These are phyloP conservation scores for Gaeumannomyces sp. DNA, from an alignment of 2,329 filamentous ascomycete species.

Conservation along the genomic window DNA sequence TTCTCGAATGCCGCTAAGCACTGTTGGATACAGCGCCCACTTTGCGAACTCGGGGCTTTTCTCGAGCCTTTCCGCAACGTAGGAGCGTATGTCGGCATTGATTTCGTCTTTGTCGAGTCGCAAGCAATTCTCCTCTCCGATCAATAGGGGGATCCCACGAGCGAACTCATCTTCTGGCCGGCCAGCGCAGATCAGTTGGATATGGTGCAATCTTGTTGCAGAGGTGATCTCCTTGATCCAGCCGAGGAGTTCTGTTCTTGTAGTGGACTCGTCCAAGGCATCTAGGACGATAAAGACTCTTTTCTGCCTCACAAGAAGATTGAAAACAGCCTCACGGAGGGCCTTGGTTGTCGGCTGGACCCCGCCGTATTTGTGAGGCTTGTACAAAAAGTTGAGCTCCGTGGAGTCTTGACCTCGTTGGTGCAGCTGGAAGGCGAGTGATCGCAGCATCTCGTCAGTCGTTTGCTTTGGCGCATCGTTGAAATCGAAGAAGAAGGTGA, in stretches of 20 bases:
- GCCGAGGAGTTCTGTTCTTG: not conserved
- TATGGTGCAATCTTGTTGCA: not conserved
- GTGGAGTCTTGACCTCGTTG: not conserved
- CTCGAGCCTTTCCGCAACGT: too few relatives aligned
- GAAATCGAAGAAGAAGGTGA: too few relatives aligned
- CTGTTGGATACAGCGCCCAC: too few relatives aligned
- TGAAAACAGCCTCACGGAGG: too few relatives aligned
- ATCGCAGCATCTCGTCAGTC: not conserved
- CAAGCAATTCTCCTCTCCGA: not conserved
- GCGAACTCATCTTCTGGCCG: slow-evolving; percentile 1
- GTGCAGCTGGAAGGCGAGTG: not conserved
- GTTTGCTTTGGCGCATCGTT: not conserved
- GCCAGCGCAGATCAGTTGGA: not conserved
- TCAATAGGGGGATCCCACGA: not conserved
- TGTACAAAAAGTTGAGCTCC: not conserved
- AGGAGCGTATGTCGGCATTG: too few relatives aligned
- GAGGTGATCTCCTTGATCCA: not conserved
- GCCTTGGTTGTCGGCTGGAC: not conserved
- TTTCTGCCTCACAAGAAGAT: too few relatives aligned
- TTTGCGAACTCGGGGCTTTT: too few relatives aligned
- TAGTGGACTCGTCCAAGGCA: too few relatives aligned
- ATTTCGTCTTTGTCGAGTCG: too few relatives aligned
- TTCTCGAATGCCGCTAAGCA: too few relatives aligned
- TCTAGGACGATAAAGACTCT: too few relatives aligned
- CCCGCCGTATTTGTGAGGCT: not conserved